Conservation (phyloP, 495 filamentous ascomycete genomes). For the Aspergillus sparsus region DNA sequence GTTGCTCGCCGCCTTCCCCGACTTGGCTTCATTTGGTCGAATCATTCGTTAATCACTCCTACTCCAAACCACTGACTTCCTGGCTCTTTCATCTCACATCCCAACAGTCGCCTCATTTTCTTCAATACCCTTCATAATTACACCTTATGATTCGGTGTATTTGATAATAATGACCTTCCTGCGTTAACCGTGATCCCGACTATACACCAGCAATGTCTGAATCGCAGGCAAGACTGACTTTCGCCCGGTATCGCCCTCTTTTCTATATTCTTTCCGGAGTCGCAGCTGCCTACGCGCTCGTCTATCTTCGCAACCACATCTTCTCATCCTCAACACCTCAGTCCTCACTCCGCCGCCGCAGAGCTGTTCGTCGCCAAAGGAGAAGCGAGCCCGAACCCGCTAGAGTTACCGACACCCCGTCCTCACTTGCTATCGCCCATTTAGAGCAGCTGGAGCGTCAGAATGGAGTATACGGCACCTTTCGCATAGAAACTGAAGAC, state of each 20-base stretch:
- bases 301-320: slow-evolving; percentile 48
- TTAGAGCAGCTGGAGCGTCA: slow-evolving; percentile 48
- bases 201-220: slow-evolving; percentile 38
- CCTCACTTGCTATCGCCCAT: slow-evolving; percentile 45
- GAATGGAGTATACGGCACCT: slow-evolving; percentile 51
- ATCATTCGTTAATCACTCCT: background rate
- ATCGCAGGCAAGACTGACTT: slow-evolving; percentile 36
- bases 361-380: slow-evolving; percentile 46
- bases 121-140: background rate
- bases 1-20: slow-evolving; percentile 12
- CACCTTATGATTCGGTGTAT: background rate
- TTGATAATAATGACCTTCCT: slow-evolving; percentile 21
- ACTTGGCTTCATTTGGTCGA: slow-evolving; percentile 6
- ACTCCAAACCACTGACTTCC: background rate
- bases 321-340: slow-evolving; percentile 30
- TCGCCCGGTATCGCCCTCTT: slow-evolving; percentile 51
- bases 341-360: slow-evolving; percentile 47
- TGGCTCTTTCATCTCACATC: too few relatives aligned
- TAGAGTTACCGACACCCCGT: slow-evolving; percentile 35
- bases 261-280: slow-evolving; percentile 53
- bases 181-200: slow-evolving; percentile 21
- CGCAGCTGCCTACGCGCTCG: slow-evolving; percentile 50
- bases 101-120: background rate
- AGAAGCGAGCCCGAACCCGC: slow-evolving; percentile 34
- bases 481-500: slow-evolving; percentile 52